Evolutionary conservation across 108 stramenopile species (phyloP).

Genomic region (Ochromonas danica): DNA sequence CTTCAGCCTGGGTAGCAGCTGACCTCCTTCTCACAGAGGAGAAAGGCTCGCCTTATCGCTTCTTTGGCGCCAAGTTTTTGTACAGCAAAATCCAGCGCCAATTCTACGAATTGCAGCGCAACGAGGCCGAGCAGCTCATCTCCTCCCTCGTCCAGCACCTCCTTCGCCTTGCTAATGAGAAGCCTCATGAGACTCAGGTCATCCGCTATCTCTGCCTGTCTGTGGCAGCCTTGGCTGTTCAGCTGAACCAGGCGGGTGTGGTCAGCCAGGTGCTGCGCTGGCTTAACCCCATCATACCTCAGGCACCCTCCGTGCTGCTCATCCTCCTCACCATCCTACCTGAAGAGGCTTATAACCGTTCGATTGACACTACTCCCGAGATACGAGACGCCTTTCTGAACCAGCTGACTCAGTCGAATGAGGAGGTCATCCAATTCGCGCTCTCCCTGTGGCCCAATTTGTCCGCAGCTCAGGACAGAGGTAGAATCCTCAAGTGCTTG

Average conservation of each 20-base stretch:
- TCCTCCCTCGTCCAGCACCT: background rate
- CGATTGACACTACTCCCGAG: background rate
- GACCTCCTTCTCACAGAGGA: constrained; percentile 6
- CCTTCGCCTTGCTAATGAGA: background rate
- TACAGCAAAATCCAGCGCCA: constrained; percentile 11
- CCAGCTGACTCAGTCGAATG: background rate
- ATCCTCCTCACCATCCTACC: constrained; percentile 1
- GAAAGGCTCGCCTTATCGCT: background rate
- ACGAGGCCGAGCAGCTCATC: background rate
- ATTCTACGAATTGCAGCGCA: background rate
- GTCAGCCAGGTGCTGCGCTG: constrained; percentile 10
- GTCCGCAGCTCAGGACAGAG: background rate
- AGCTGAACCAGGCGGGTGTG: constrained; percentile 20
- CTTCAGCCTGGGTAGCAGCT: constrained; percentile 8
- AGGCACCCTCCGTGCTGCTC: background rate
- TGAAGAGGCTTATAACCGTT: constrained; percentile 14
- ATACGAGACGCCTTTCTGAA: background rate
- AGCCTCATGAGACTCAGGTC: background rate
- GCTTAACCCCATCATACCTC: constrained; percentile 1
- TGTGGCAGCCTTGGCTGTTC: constrained; percentile 17
- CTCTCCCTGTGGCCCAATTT: background rate
- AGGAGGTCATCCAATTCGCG: background rate
- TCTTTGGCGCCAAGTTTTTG: constrained; percentile 30
- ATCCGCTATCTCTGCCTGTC: constrained; percentile 5
- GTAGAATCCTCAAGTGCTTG: constrained; percentile 2